Base-by-base conservation (phyloP, 1,284 basidiomycete species). In the Puccinia horiana region DNA sequence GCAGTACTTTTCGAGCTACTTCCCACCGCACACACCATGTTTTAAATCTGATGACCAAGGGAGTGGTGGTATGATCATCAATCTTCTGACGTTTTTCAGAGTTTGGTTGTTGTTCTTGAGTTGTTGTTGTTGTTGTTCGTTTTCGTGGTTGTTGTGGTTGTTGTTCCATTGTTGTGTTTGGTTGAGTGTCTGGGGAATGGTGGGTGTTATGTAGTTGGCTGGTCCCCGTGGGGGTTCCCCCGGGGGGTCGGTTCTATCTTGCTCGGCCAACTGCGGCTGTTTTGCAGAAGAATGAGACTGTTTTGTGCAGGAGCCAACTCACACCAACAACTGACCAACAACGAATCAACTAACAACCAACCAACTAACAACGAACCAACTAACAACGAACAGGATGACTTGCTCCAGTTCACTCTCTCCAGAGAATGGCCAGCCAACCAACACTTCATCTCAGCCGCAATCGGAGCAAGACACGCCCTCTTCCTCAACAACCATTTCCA, bases 11-110 rank as follows among this genome's bases (percentile, higher is more conserved):
- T 23, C 78, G 40, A 11, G 78, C 52, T 20, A 81, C 69, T 73
- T 81, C 78, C 78, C 78, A 81, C 37, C 61, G 70, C 26, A 40
- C 49, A 54, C 47, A 79, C 77, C 77, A 79, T 23, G 35, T 54
- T 0, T 49, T 44, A 35, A 73, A 18, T 1, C 40, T 5, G 5
- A 14, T 35, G 44, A 47, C 32, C 29, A 29, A 9, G 4, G 9
- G 18, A 14, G 58, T 35, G 4, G 9, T 14, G 29, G 58, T 35
- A 4, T 26, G 9, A 29, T 12, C 2, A 18, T 29, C 58, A 6
- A 18, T 29, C 8, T 61, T 32, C 58, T 26, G 1, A 61, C 14
- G 58, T 32, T 26, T 61, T 26, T 35, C 26, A 61, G 29, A 18
- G 26, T 26, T 26, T 23, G 6, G 54, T 26, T 56, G 23, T 56